phyloP scores from a whole-genome alignment of 2,329 filamentous ascomycete species.

The Aureobasidium sp. region DNA sequence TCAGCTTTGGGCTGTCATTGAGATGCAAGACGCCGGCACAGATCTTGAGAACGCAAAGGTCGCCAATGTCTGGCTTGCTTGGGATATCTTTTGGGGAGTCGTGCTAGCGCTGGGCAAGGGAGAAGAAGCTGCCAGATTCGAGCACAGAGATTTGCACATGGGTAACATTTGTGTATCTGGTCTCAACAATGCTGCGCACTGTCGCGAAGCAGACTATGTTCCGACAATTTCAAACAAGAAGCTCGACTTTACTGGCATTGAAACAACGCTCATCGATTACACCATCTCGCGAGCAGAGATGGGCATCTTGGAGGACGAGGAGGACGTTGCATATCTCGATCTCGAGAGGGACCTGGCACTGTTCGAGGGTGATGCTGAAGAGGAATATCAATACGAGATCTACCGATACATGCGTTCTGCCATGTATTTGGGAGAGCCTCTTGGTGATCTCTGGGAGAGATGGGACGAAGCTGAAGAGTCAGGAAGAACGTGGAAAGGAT shows the following conservation, averaged over 20 bases:
- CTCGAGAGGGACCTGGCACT: constrained; percentile 34
- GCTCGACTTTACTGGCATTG: constrained; percentile 45
- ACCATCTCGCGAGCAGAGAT: constrained; percentile 55
- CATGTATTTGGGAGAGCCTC: constrained; percentile 31
- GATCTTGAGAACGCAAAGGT: constrained; percentile 37
- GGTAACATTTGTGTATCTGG: constrained; percentile 53
- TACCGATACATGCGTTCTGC: constrained; percentile 44
- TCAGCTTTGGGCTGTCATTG: constrained; percentile 55
- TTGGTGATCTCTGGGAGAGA: constrained; percentile 28
- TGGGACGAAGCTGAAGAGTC: constrained; percentile 16
- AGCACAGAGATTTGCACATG: constrained; percentile 58
- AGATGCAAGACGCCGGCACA: constrained; percentile 57
- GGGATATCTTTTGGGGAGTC: constrained; percentile 63
- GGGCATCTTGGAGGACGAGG: constrained; percentile 13
- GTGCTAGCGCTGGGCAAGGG: constrained; percentile 52
- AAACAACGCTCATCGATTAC: constrained; percentile 60
- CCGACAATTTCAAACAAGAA: constrained; percentile 23
- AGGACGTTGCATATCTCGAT: constrained; percentile 36
- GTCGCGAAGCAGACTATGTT: constrained; percentile 17
- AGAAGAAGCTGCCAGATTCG: constrained; percentile 51
- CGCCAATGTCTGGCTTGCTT: constrained; percentile 27
- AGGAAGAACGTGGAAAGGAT: constrained; percentile 39
- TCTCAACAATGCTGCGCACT: constrained; percentile 12
- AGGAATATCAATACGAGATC: constrained; percentile 48
- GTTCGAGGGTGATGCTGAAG: constrained; percentile 37